Evolutionary conservation across 202 grass and related monocot species (phyloP), one percentile per base, ranked within the genome.

Genomic region (Musa balbisiana): DNA sequence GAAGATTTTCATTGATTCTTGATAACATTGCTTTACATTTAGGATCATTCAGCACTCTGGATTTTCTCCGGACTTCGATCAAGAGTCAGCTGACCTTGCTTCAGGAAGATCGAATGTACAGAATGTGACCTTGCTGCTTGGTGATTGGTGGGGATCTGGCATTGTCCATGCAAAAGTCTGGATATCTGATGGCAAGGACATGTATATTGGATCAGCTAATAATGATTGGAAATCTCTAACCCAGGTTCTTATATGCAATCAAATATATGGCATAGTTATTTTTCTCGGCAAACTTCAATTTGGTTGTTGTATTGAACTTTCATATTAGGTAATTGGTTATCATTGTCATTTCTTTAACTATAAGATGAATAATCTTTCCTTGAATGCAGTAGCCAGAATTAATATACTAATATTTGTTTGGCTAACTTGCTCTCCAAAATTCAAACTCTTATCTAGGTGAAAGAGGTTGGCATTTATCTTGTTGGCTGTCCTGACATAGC

Each of bases 221-320:
- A 98, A 98, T 25, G 90, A 93, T 52, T 98, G 94, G 94, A 98
- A 98, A 85, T 98, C 94, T 64, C 94, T 98, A 66, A 89, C 88
- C 53, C 94, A 98, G 91, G 94, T 92, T 84, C 25, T 64, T 60
- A 43, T 14, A 49, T 69, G 15, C 27, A n/a, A n/a, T 49, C 17
- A 64, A 21, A 71, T 11, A 52, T 22, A 20, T 43, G 33, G 33
- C 3, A 49, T 62, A 9, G 27, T 59, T 49, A 0, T 58, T 56
- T 6, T 72, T 59, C 10, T 43, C 33, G 66, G 8, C 1, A 43
- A 27, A 14, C 25, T 51, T 17, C 16, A 13, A 19, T 70, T 70
- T 10, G 3, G 29, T 50, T 51, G 33, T 11, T n/a, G 8, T 16
- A 33, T 43, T 43, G 33, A 43, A 43, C 33, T 43, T 43, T 43